These are phyloP conservation scores for Kwoniella heveanensis DNA, from an alignment of 768 basidiomycete genomes.

Conservation along the genomic window DNA sequence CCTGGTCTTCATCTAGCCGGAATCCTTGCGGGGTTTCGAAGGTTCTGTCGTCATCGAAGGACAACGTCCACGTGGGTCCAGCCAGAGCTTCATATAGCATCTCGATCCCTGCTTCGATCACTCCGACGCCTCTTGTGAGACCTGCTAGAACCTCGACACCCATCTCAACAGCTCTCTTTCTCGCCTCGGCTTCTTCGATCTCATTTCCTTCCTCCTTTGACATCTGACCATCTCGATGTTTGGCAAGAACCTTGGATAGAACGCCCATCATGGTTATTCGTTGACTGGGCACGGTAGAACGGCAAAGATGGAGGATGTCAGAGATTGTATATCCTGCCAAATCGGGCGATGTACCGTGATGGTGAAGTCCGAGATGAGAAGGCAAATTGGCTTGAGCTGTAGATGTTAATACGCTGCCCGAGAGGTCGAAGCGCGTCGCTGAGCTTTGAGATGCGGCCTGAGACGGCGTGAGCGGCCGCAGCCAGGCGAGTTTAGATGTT, in stretches of 20 bases:
- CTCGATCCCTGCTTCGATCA: slow-evolving; percentile 47
- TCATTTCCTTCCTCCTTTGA: slow-evolving; percentile 14
- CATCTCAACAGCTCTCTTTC: slow-evolving; percentile 33
- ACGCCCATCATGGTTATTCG: slow-evolving; percentile 78
- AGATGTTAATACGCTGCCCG: slow-evolving; percentile 68
- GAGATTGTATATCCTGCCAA: slow-evolving; percentile 86
- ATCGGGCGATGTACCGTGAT: slow-evolving; percentile 74
- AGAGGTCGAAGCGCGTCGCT: slow-evolving; percentile 66
- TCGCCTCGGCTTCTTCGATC: slow-evolving; percentile 12
- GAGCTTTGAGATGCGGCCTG: slow-evolving; percentile 33
- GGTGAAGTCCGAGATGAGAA: slow-evolving; percentile 83
- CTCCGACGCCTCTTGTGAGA: slow-evolving; percentile 25
- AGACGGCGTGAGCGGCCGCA: slow-evolving; percentile 56
- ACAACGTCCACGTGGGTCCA: slow-evolving; percentile 16
- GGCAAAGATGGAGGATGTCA: slow-evolving; percentile 75
- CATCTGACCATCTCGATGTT: slow-evolving; percentile 1
- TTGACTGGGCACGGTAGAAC: slow-evolving; percentile 82
- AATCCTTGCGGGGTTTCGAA: neutral
- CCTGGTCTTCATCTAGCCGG: slow-evolving; percentile 4
- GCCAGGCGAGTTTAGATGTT: slow-evolving; percentile 81
- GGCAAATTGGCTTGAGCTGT: slow-evolving; percentile 66
- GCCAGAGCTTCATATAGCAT: slow-evolving; percentile 42
- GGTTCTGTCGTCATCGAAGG: neutral
- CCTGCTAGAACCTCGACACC: slow-evolving; percentile 32
- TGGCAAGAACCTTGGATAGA: slow-evolving; percentile 61